These are phyloP conservation scores for Sesbania bispinosa DNA, from an alignment of 306 rosid genomes.

Conservation along the genomic window DNA sequence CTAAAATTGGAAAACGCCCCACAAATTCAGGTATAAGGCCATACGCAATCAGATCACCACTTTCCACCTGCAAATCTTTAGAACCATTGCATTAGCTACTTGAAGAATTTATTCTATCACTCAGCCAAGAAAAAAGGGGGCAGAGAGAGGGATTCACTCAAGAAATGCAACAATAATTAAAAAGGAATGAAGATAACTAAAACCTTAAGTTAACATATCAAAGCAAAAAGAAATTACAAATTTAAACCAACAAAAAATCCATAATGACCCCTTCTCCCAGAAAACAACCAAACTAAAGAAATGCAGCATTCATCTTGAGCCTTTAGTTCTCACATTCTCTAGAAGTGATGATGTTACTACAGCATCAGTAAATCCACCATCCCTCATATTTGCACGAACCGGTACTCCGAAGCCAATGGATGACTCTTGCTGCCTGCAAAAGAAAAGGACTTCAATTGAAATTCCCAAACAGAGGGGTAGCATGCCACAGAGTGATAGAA, in stretches of 20 bases:
- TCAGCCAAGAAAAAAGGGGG: not conserved
- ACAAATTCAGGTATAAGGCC: conserved; percentile 77
- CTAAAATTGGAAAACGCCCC: conserved; percentile 70
- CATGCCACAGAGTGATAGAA: not conserved
- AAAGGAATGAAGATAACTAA: not conserved
- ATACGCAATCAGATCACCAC: conserved; percentile 62
- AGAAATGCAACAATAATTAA: not conserved
- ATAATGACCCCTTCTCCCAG: not conserved
- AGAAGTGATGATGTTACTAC: conserved; percentile 52
- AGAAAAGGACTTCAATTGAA: not conserved
- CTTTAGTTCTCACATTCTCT: conserved; percentile 58
- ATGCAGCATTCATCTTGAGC: not conserved
- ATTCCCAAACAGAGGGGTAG: not conserved
- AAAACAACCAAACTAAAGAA: not conserved
- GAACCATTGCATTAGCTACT: conserved; percentile 17
- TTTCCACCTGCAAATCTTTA: conserved; percentile 55
- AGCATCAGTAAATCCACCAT: conserved; percentile 43
- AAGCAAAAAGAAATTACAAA: not conserved
- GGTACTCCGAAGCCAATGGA: conserved; percentile 82
- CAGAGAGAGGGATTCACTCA: not conserved
- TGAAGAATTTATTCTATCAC: not conserved
- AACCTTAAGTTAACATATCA: conserved; percentile 15
- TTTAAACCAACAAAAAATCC: not conserved
- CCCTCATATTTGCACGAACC: conserved; percentile 59
- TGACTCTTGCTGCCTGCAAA: conserved; percentile 60